Conservation (phyloP, 176 grass and related monocot species). For the Tillandsia fasciculata region DNA sequence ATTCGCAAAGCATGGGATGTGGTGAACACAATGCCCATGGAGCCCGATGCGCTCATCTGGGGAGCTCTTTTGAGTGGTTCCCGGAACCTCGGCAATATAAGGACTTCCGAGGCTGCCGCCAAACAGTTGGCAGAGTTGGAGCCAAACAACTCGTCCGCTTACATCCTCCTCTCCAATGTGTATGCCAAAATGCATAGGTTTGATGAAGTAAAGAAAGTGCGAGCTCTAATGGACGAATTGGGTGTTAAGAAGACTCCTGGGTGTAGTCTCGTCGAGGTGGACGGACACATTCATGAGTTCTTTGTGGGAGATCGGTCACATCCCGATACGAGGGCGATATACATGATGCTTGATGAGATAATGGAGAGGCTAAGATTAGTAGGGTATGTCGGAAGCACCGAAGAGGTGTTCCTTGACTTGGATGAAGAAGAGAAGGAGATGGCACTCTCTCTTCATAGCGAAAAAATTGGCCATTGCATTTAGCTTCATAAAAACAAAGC, state of each 20-base stretch:
- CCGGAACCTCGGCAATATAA: constrained; percentile 6
- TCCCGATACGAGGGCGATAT: background rate
- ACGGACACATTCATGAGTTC: constrained; percentile 8
- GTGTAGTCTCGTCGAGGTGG: constrained; percentile 6
- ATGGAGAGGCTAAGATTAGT: background rate
- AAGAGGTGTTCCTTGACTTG: background rate
- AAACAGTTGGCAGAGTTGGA: constrained; percentile 1
- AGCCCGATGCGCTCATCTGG: constrained; percentile 11
- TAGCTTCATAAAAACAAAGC: too few relatives aligned
- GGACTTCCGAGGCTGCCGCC: background rate
- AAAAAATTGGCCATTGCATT: too few relatives aligned
- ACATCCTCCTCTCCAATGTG: constrained; percentile 12
- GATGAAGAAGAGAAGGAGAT: background rate
- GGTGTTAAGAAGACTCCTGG: constrained; percentile 9
- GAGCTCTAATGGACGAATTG: constrained; percentile 9
- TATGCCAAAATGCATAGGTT: constrained; percentile 3
- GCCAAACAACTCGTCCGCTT: background rate
- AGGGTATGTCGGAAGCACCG: background rate
- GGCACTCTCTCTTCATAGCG: too few relatives aligned
- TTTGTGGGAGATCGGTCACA: constrained; percentile 11
- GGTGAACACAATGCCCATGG: background rate
- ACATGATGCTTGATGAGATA: background rate
- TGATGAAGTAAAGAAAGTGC: constrained; percentile 16
- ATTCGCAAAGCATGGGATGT: constrained; percentile 7
- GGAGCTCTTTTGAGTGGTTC: constrained; percentile 13